Evolutionary conservation across 202 grass and related monocot species (phyloP).

Genomic region (Digitaria exilis): DNA sequence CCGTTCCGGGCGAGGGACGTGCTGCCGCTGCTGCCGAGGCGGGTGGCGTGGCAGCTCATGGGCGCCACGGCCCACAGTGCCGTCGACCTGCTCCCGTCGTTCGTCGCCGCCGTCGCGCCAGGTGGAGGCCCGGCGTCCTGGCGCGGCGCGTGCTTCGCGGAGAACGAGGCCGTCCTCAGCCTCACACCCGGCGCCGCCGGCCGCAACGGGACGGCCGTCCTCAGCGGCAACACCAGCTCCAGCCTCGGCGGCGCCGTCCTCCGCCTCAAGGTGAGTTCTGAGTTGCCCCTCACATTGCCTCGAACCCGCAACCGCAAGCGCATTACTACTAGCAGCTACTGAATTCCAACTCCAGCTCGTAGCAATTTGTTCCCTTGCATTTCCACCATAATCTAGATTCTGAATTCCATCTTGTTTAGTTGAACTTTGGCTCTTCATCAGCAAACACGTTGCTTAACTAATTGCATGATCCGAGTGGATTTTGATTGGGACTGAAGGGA

Average conservation of each 20-base stretch:
- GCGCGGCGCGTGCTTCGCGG: slow-evolving; percentile 81
- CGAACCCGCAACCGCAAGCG: not conserved
- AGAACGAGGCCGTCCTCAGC: slow-evolving; percentile 67
- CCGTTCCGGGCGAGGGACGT: slow-evolving; percentile 61
- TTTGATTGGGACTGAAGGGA: not conserved
- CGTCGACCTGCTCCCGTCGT: slow-evolving; percentile 86
- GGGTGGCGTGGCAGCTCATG: slow-evolving; percentile 73
- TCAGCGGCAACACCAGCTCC: slow-evolving; percentile 4
- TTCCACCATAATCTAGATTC: not conserved
- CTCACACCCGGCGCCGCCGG: slow-evolving; percentile 43
- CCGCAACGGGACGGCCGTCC: slow-evolving; percentile 30
- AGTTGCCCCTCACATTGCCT: not conserved
- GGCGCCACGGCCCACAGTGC: slow-evolving; percentile 66
- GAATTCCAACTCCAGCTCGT: not conserved
- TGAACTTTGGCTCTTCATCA: not conserved
- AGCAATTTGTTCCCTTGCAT: not conserved
- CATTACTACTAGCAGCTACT: not conserved
- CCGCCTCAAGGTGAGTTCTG: slow-evolving; percentile 71
- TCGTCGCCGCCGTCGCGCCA: slow-evolving; percentile 66
- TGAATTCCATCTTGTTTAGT: not conserved
- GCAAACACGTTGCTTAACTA: not conserved
- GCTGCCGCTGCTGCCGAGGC: slow-evolving; percentile 68
- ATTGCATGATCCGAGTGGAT: slow-evolving; percentile 8
- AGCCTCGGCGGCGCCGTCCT: slow-evolving; percentile 62
- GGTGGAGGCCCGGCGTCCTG: slow-evolving; percentile 46